Conservation (phyloP, 208 protist species). For the Zelonia costaricensis region DNA sequence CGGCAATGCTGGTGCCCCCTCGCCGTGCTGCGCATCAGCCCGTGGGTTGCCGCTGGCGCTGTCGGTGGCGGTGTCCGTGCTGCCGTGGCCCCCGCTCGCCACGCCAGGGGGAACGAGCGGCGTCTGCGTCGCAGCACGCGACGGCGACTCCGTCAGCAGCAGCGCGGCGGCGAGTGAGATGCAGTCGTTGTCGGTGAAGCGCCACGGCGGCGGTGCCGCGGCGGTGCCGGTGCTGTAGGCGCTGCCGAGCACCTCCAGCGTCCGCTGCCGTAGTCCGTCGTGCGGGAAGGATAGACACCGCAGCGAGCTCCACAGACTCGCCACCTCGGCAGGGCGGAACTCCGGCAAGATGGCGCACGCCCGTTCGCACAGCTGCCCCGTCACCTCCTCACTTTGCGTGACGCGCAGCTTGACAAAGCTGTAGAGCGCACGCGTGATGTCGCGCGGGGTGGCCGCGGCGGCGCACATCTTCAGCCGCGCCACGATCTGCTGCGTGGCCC, state of each 20-base stretch:
- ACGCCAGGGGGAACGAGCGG: too few relatives aligned
- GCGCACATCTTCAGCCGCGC: constrained; percentile 72
- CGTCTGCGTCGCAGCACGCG: not conserved
- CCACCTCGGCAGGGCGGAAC: constrained; percentile 67
- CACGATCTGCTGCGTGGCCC: constrained; percentile 81
- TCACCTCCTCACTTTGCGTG: constrained; percentile 49
- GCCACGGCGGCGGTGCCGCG: constrained; percentile 5
- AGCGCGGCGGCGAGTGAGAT: constrained; percentile 25
- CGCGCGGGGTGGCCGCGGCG: constrained; percentile 46
- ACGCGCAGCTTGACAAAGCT: constrained; percentile 76
- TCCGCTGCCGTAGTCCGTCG: constrained; percentile 12
- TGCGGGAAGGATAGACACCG: constrained; percentile 32
- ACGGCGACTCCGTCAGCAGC: constrained; percentile 20
- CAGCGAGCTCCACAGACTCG: constrained; percentile 76
- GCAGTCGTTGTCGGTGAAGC: constrained; percentile 30
- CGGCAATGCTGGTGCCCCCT: too few relatives aligned
- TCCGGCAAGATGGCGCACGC: constrained; percentile 44
- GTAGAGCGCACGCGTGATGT: constrained; percentile 76
- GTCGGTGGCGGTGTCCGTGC: too few relatives aligned
- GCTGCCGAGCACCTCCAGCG: constrained; percentile 13
- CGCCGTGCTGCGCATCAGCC: too few relatives aligned
- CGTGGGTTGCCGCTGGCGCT: too few relatives aligned
- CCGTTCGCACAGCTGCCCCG: constrained; percentile 64
- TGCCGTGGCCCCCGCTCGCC: too few relatives aligned
- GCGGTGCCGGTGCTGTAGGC: not conserved